Evolutionary conservation across 306 rosid genomes (phyloP).

Genomic region (Trifolium subterraneum): DNA sequence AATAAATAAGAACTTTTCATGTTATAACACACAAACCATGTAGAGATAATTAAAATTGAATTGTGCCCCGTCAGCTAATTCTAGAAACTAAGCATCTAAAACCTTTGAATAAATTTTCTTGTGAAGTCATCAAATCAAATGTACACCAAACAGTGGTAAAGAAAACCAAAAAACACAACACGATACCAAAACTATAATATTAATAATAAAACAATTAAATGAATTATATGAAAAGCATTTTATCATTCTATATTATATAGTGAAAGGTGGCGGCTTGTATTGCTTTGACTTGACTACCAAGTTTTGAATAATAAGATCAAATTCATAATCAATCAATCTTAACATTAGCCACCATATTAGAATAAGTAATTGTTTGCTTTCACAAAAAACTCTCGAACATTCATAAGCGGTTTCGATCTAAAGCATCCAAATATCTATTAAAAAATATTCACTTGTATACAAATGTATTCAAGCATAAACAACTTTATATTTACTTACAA

Average conservation of each 20-base stretch:
- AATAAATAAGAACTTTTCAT: too few species aligned
- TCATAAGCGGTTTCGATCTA: too few species aligned
- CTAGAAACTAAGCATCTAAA: slow-evolving; percentile 19
- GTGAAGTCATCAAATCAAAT: slow-evolving; percentile 1
- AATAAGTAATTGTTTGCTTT: neutral
- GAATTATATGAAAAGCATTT: neutral
- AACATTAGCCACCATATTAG: neutral
- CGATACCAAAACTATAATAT: slow-evolving; percentile 9
- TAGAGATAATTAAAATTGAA: neutral
- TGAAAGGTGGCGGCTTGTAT: slow-evolving; percentile 6
- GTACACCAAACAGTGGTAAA: neutral
- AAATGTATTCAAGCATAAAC: too few species aligned
- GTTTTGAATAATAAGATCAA: neutral
- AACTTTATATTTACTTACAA: too few species aligned
- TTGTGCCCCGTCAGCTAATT: neutral
- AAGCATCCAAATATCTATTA: too few species aligned
- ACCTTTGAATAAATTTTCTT: neutral
- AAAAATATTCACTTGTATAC: too few species aligned
- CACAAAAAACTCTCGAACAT: too few species aligned
- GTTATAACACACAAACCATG: too few species aligned
- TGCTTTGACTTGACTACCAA: slow-evolving; percentile 19
- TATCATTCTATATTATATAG: neutral
- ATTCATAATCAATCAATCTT: neutral
- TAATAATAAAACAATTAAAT: neutral
- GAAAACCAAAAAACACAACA: neutral